These are phyloP conservation scores for Prunella vulgaris DNA, from an alignment of 257 asterid species.

Conservation along the genomic window DNA sequence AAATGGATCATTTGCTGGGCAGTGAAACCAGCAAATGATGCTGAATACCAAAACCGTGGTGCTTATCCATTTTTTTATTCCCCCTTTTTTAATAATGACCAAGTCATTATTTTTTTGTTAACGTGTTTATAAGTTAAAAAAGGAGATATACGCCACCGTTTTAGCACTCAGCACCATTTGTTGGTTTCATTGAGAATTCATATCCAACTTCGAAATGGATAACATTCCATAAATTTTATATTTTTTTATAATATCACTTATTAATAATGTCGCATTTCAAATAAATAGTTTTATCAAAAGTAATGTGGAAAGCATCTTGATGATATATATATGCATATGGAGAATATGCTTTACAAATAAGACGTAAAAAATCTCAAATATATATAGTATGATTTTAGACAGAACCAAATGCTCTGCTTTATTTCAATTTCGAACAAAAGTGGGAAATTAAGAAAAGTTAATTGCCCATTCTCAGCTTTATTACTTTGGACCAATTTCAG, in stretches of 20 bases:
- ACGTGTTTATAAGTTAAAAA: no score
- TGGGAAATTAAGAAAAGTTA: background rate
- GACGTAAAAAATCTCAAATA: background rate
- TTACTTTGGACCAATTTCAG: conserved; percentile 1
- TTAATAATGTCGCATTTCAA: background rate
- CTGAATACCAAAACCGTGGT: no score
- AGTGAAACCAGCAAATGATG: no score
- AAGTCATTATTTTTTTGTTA: no score
- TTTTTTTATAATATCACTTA: background rate
- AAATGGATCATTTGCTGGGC: no score
- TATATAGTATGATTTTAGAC: background rate
- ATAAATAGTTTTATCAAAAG: background rate
- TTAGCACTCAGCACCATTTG: no score
- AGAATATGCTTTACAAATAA: background rate
- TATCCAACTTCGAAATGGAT: background rate
- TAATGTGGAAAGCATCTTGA: background rate
- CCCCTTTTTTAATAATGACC: no score
- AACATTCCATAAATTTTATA: background rate
- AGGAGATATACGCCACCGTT: no score
- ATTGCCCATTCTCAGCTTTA: background rate
- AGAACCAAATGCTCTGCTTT: conserved; percentile 13
- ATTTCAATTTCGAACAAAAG: background rate
- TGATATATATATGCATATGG: background rate
- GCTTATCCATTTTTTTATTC: no score
- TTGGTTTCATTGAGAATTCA: no score